Evolutionary conservation across 352 stramenopile species (phyloP), one percentile per base, ranked within the genome.

Genomic region (Phytophthora kernoviae): DNA sequence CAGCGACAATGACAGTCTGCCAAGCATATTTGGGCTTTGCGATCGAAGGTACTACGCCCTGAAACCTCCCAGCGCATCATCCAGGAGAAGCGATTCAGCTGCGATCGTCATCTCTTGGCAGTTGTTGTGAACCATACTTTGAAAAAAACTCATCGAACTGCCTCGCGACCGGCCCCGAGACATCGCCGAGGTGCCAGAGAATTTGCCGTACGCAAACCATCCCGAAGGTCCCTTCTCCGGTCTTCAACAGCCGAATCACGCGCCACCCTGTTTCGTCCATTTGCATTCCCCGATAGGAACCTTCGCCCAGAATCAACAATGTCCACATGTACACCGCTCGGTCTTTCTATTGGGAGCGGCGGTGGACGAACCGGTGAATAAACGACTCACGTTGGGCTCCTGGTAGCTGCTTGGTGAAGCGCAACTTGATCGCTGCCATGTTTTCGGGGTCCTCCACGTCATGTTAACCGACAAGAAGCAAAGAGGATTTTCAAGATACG

Each of bases 231-330:
- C 36, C 49, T 24, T 36, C 49, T 39, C 24, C 34, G 2, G 34
- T 24, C 34, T 3, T 33, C 14, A 41, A 61, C 24, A 41, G 53
- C 22, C 33, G 53, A 52, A 37, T 26, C 2, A 20, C 6, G 20
- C 32, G 46, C 53, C 53, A 47, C 6, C 53, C 53, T 5, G 53
- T 54, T 24, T 48, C 42, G 5, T 61, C 53, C 4, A 33, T 33
- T 40, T 61, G 32, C 53, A 61, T 47, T 20, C 53, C 53, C 30
- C 20, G 41, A 12, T 15, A 52, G 2, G 17, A 6, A 17, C 43
- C 42, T 7, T 61, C 53, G 4, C 43, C 53, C 9, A 45, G 6
- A 17, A 30, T 44, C 4, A 21, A 46, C 9, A 32, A 12, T 24
- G 37, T 59, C 30, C 52, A 52, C 7, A 59, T 30, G 11, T 15